Conservation (phyloP, 768 basidiomycete genomes). For the Suillus luteus region DNA sequence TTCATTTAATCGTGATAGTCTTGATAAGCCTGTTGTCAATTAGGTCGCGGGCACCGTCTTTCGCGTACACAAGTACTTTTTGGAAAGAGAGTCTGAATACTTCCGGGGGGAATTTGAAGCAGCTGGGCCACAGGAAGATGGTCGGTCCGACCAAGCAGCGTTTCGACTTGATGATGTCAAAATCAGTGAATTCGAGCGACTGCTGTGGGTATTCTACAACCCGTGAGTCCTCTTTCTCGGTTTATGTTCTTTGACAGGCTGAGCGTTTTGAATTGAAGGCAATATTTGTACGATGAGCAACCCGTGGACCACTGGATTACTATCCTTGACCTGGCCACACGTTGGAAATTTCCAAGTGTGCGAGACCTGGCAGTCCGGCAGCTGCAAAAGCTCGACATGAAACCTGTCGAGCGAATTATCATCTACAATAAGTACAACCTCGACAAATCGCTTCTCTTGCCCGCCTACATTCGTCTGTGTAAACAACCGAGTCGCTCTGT, state of each 20-base stretch:
- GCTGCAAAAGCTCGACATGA: conserved; percentile 48
- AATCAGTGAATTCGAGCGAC: conserved; percentile 42
- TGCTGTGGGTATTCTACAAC: conserved; percentile 61
- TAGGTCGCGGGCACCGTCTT: conserved; percentile 41
- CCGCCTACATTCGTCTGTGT: conserved; percentile 54
- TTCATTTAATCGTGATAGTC: background rate
- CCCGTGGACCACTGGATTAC: conserved; percentile 51
- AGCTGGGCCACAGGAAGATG: conserved; percentile 3
- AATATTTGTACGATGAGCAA: conserved; percentile 57
- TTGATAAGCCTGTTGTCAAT: background rate
- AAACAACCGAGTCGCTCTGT: conserved; percentile 50
- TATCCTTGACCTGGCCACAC: conserved; percentile 53
- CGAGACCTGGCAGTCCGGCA: conserved; percentile 54
- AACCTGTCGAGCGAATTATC: conserved; percentile 53
- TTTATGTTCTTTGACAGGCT: background rate
- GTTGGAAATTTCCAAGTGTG: conserved; percentile 58
- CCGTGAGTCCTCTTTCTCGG: conserved; percentile 38
- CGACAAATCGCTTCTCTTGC: conserved; percentile 49
- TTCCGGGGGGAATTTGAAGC: conserved; percentile 30
- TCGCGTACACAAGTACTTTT: conserved; percentile 38
- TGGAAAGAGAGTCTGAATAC: conserved; percentile 37
- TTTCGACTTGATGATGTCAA: conserved; percentile 30
- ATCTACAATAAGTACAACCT: conserved; percentile 57
- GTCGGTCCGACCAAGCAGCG: conserved; percentile 4
- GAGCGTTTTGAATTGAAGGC: conserved; percentile 33